Evolutionary conservation across 805 yeast species (phyloP).

Genomic region (Nakazawaea ernobii): DNA sequence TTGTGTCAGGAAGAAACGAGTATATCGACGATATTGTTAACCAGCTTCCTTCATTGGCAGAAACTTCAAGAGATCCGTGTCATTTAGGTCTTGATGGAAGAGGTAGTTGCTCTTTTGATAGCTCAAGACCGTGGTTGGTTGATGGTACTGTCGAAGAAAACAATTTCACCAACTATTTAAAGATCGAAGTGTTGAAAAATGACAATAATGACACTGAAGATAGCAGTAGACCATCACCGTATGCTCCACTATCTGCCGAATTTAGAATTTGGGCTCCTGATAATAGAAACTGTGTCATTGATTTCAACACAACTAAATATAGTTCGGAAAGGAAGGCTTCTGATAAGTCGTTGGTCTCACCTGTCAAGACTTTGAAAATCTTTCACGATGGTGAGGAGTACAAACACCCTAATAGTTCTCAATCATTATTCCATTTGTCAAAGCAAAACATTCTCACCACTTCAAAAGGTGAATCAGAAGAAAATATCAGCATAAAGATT

Average conservation of each 20-base stretch:
- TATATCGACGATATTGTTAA: constrained; percentile 38
- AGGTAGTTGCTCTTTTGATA: constrained; percentile 49
- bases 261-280: constrained; percentile 51
- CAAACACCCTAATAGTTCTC: constrained; percentile 5
- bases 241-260: constrained; percentile 63
- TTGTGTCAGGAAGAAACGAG: constrained; percentile 46
- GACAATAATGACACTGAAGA: constrained; percentile 32
- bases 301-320: constrained; percentile 47
- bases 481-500: constrained; percentile 13
- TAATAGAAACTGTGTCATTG: constrained; percentile 59
- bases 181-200: constrained; percentile 45
- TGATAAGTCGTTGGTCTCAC: constrained; percentile 37
- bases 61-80: constrained; percentile 14
- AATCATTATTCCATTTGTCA: constrained; percentile 10
- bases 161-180: constrained; percentile 36
- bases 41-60: constrained; percentile 63
- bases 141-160: constrained; percentile 30
- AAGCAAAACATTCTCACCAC: constrained; percentile 1
- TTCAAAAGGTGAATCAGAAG: background rate
- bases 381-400: constrained; percentile 29
- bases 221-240: constrained; percentile 36
- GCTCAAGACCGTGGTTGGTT: constrained; percentile 38
- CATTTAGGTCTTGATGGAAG: constrained; percentile 27
- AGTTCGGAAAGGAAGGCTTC: constrained; percentile 21
- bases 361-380: constrained; percentile 58